Evolutionary conservation across 768 basidiomycete species (phyloP), one percentile per base, ranked within the genome.

Genomic region (Boletus subparvulus): DNA sequence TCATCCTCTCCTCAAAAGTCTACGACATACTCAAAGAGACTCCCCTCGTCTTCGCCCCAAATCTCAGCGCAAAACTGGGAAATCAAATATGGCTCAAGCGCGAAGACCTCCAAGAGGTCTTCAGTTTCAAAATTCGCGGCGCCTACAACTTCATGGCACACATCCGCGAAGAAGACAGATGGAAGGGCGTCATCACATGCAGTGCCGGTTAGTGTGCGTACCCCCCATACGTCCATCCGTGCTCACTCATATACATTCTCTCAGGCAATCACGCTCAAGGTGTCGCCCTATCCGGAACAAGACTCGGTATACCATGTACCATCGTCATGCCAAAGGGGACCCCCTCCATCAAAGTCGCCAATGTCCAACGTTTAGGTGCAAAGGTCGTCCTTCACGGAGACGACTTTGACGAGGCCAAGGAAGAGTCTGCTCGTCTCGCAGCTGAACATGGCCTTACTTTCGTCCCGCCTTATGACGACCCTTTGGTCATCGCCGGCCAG

Each of bases 111-210:
- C 96, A 98, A 45, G 88, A 93, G 66, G 97, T 99, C 19, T 99
- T 99, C 72, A 95, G 92, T 71, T 99, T 99, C 85, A 99, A 99
- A 70, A 94, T 98, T 46, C 81, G 97, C 6, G 97, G 97, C 24
- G 97, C 97, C 33, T 99, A 97, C 77, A 99, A 99, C 73, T 92
- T 97, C 66, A 99, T 99, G 96, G 92, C 92, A 21, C 82, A 83
- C 72, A 77, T 99, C 36, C 78, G 78, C 9, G 87, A 89, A 33
- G 92, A 94, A 54, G 96, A 98, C 68, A 80, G 93, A 55, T 95
- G 94, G 92, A 94, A 94, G 73, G 97, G 97, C 56, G 97, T 99
- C 63, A 80, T 98, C 52, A 98, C 97, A 46, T 99, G 97, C 69
- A 96, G 93, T 70, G 97, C 97, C 56, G 96, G 95, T 97, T 75